A percentile compares a stretch with the other conserved stretches of the same genome.
These are phyloP conservation scores for Apiotrichum mycotoxinovorans DNA, from an alignment of 1,284 basidiomycete species.

Conservation along the genomic window DNA sequence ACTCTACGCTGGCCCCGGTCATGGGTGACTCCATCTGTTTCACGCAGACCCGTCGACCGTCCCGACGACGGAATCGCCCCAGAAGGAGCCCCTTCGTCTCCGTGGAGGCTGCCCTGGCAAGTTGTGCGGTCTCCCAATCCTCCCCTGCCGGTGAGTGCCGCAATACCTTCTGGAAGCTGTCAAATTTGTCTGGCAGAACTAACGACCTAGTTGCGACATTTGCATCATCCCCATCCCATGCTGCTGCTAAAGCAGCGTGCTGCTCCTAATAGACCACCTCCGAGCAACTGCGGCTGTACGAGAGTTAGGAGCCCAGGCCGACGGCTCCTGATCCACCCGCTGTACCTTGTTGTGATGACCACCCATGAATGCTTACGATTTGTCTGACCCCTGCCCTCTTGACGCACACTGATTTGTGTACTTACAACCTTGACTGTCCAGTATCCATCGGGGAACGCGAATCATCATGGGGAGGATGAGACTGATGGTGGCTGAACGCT, in stretches of 20 bases:
- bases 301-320: no score
- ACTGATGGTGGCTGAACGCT: no score
- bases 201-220: slow-evolving; percentile 31
- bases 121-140: slow-evolving; percentile 46
- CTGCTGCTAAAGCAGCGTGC: slow-evolving; percentile 23
- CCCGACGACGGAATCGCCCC: slow-evolving; percentile 12
- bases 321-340: no score
- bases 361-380: no score
- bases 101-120: slow-evolving; percentile 47
- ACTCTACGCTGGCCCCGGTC: no score
- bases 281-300: no score
- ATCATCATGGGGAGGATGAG: no score
- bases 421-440: no score
- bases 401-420: no score
- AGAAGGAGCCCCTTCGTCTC: slow-evolving; percentile 33
- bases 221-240: slow-evolving; percentile 47
- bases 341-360: no score
- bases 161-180: background rate
- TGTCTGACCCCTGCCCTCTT: no score
- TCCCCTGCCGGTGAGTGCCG: slow-evolving; percentile 41
- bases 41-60: slow-evolving; percentile 2
- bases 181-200: background rate
- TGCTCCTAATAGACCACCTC: background rate
- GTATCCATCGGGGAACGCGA: no score
- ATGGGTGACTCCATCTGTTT: background rate